Conservation (phyloP, 2,329 filamentous ascomycete species). For the Penicillium sp. region DNA sequence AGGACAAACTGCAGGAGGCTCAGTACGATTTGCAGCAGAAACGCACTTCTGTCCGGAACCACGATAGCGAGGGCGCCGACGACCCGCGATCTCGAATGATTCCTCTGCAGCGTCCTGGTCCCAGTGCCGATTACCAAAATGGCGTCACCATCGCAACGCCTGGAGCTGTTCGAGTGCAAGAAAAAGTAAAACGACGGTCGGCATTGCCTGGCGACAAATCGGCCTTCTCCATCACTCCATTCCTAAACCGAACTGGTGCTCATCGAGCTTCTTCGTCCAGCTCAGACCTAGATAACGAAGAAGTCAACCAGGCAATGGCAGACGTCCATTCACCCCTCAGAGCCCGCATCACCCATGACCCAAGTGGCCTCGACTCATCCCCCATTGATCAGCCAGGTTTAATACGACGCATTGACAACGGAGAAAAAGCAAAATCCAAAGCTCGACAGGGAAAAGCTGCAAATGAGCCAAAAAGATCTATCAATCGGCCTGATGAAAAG, state of each 20-base stretch:
- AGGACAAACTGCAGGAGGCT: slow-evolving; percentile 71
- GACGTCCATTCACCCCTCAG: slow-evolving; percentile 6
- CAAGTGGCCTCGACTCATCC: neutral
- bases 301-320: slow-evolving; percentile 18
- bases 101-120: slow-evolving; percentile 27
- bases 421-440: slow-evolving; percentile 4
- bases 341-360: neutral
- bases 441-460: neutral
- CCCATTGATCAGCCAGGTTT: slow-evolving; percentile 1
- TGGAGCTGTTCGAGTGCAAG: slow-evolving; percentile 49
- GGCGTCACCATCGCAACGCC: slow-evolving; percentile 54
- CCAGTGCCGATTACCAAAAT: slow-evolving; percentile 37
- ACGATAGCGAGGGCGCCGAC: slow-evolving; percentile 29
- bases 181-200: slow-evolving; percentile 60
- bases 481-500: slow-evolving; percentile 3
- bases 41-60: slow-evolving; percentile 36
- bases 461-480: slow-evolving; percentile 5
- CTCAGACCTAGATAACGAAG: slow-evolving; percentile 29
- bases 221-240: slow-evolving; percentile 89
- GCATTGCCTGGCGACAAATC: slow-evolving; percentile 79
- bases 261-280: slow-evolving; percentile 42
- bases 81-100: slow-evolving; percentile 45
- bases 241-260: slow-evolving; percentile 74
- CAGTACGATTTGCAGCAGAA: slow-evolving; percentile 52
- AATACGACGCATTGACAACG: slow-evolving; percentile 4